These are phyloP conservation scores for Thelonectria olida DNA, from an alignment of 2,329 filamentous ascomycete species.

Conservation along the genomic window DNA sequence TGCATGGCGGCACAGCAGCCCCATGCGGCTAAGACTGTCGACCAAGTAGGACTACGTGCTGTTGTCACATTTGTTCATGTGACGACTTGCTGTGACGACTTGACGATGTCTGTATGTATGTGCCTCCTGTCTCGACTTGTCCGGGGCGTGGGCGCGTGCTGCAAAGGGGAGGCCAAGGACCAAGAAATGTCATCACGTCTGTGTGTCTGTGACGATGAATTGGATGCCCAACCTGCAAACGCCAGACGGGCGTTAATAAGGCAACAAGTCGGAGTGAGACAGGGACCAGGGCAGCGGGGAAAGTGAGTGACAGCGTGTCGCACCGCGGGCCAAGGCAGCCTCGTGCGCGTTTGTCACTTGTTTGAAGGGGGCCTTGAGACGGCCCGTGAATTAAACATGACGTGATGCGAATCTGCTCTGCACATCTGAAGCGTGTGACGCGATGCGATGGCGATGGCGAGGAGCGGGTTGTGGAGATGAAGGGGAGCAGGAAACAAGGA, in stretches of 20 bases:
- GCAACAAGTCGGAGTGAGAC: neutral
- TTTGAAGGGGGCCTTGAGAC: conserved; percentile 1
- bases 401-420: neutral
- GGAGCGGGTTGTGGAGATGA: neutral
- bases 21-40: conserved; percentile 25
- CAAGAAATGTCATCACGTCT: too few species aligned
- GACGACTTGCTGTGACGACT: neutral
- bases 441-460: too few species aligned
- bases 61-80: conserved; percentile 18
- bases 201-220: neutral
- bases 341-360: neutral
- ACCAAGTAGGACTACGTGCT: neutral
- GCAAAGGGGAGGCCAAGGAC: too few species aligned
- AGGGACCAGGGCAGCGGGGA: conserved; percentile 16
- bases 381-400: neutral
- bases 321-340: neutral
- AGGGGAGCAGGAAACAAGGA: neutral
- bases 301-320: conserved; percentile 4
- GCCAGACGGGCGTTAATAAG: conserved; percentile 1
- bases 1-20: conserved; percentile 34
- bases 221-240: neutral
- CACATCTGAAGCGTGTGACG: too few species aligned
- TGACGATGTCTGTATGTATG: too few species aligned
- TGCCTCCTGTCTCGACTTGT: too few species aligned
- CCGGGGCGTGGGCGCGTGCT: too few species aligned